phyloP scores from a whole-genome alignment of 805 yeast genomes.

The Yarrowia yakushimensis region DNA sequence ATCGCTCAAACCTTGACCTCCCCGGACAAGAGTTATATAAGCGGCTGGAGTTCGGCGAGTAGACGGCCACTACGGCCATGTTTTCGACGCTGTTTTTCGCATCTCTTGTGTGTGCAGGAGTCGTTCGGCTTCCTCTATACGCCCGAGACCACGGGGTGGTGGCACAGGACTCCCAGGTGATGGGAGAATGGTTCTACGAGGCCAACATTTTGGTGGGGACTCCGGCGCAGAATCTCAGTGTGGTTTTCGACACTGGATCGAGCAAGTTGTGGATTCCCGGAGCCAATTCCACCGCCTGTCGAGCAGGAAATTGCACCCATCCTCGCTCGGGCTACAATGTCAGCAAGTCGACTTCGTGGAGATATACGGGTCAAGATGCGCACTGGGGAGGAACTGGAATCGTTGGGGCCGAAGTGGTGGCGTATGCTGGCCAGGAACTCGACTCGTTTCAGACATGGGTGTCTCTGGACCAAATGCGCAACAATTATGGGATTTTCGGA shows the following conservation, averaged over 20 bases:
- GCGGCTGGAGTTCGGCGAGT: background rate
- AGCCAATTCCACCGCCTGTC: background rate
- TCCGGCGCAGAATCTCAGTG: background rate
- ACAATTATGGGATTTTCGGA: constrained; percentile 8
- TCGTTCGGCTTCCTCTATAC: background rate
- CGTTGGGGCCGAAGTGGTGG: background rate
- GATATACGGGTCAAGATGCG: background rate
- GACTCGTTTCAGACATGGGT: background rate
- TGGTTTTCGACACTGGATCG: constrained; percentile 11
- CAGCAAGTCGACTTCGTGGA: background rate
- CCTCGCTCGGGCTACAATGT: background rate
- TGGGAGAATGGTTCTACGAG: constrained; percentile 16
- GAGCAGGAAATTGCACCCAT: constrained; percentile 1
- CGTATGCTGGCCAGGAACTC: background rate
- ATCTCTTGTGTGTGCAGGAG: background rate
- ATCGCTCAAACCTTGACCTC: background rate
- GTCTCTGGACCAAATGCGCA: background rate
- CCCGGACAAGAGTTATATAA: background rate
- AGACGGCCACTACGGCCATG: background rate
- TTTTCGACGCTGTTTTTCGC: background rate
- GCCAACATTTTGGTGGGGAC: constrained; percentile 4
- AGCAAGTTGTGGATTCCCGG: background rate
- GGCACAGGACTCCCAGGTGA: background rate
- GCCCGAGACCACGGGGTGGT: background rate
- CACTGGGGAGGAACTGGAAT: constrained; percentile 1